A percentile compares a stretch with the other conserved stretches of the same genome.
phyloP scores from a whole-genome alignment of 2,329 filamentous ascomycete species.

The Colletotrichum sojae region DNA sequence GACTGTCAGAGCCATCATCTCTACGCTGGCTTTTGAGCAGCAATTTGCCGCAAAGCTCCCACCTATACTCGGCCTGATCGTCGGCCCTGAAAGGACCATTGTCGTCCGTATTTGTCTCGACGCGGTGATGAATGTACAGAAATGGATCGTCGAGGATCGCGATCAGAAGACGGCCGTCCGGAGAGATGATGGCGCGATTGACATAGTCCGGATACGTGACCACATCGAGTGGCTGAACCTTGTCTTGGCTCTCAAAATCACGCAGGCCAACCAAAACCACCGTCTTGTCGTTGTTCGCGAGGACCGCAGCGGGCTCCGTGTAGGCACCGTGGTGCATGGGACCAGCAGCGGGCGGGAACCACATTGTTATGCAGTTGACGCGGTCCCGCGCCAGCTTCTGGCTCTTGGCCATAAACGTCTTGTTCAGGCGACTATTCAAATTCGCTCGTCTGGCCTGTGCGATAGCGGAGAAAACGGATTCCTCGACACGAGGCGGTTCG shows the following conservation, averaged over 20 bases:
- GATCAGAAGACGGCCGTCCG: constrained; percentile 83
- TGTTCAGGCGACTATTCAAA: constrained; percentile 55
- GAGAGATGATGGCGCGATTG: constrained; percentile 95
- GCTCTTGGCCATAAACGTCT: constrained; percentile 64
- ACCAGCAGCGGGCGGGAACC: constrained; percentile 65
- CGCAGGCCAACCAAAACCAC: constrained; percentile 86
- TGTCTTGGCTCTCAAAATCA: constrained; percentile 63
- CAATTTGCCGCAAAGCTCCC: constrained; percentile 66
- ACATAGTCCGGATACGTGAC: constrained; percentile 86
- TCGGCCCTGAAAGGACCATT: constrained; percentile 42
- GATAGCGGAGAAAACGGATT: constrained; percentile 53
- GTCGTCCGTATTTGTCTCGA: constrained; percentile 52
- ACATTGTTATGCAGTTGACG: constrained; percentile 77
- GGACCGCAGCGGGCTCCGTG: constrained; percentile 72
- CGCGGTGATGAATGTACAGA: constrained; percentile 83
- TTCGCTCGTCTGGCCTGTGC: constrained; percentile 51
- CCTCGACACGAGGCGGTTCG: constrained; percentile 49
- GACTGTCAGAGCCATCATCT: constrained; percentile 67
- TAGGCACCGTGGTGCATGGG: constrained; percentile 57
- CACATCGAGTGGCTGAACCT: constrained; percentile 73
- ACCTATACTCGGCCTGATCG: constrained; percentile 57
- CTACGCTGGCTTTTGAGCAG: constrained; percentile 71
- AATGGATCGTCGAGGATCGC: constrained; percentile 91
- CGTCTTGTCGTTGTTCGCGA: constrained; percentile 93
- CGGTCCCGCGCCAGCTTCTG: constrained; percentile 71